phyloP scores from a whole-genome alignment of 108 stramenopile species.

The Skeletonema potamos region DNA sequence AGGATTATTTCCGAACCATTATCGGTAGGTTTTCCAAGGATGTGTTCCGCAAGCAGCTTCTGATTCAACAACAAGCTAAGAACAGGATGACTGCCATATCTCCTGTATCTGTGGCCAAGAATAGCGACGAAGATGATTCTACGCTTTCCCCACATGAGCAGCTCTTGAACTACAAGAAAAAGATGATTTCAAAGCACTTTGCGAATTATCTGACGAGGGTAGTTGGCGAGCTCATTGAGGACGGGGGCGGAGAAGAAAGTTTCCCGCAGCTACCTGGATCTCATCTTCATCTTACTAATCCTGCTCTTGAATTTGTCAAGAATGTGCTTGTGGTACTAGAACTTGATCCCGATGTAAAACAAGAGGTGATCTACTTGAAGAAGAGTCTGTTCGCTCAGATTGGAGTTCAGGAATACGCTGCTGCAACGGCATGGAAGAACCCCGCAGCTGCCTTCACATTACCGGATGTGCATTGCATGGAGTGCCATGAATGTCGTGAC shows the following conservation, averaged over 20 bases:
- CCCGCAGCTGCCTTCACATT: slow-evolving; percentile 89
- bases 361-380: slow-evolving; percentile 82
- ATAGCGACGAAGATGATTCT: slow-evolving; percentile 26
- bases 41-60: slow-evolving; percentile 70
- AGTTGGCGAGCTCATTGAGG: slow-evolving; percentile 81
- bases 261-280: slow-evolving; percentile 70
- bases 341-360: slow-evolving; percentile 82
- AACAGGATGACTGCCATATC: slow-evolving; percentile 23
- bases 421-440: slow-evolving; percentile 81
- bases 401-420: slow-evolving; percentile 93
- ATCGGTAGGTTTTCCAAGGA: slow-evolving; percentile 83
- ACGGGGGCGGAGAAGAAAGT: slow-evolving; percentile 49
- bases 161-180: slow-evolving; percentile 70
- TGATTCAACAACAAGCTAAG: slow-evolving; percentile 48
- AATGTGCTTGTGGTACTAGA: slow-evolving; percentile 81
- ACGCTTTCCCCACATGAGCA: slow-evolving; percentile 52
- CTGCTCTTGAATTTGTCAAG: slow-evolving; percentile 96
- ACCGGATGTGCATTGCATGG: slow-evolving; percentile 92
- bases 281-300: slow-evolving; percentile 56
- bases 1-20: slow-evolving; percentile 84
- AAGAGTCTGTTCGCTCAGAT: slow-evolving; percentile 91
- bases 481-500: slow-evolving; percentile 92
- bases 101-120: slow-evolving; percentile 36
- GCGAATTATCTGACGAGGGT: slow-evolving; percentile 70
- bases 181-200: slow-evolving; percentile 82